A percentile compares a stretch with the other conserved stretches of the same genome.
phyloP scores from a whole-genome alignment of 2,329 filamentous ascomycete genomes.

The Stachybotrys chartarum region DNA sequence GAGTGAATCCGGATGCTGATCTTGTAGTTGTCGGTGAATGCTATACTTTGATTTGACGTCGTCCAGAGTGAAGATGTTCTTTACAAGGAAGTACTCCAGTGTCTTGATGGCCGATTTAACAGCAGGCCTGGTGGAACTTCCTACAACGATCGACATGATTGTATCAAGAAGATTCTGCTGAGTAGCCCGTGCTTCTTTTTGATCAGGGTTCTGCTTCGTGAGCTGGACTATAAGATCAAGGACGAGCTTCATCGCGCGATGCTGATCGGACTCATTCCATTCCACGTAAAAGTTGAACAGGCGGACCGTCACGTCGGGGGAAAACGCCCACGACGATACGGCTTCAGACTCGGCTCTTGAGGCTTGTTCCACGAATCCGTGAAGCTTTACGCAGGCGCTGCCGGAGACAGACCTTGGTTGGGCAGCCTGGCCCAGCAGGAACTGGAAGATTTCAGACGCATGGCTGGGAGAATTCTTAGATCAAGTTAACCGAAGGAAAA shows the following conservation, averaged over 20 bases:
- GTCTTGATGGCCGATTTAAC: conserved; percentile 65
- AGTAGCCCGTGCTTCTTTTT: conserved; percentile 25
- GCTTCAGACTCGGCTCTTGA: conserved; percentile 37
- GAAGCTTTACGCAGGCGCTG: conserved; percentile 50
- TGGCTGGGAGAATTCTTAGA: conserved; percentile 6
- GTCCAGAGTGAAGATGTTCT: conserved; percentile 44
- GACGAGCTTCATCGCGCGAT: conserved; percentile 56
- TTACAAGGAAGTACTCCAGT: conserved; percentile 58
- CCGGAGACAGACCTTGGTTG: conserved; percentile 49
- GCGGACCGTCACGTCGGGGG: conserved; percentile 34
- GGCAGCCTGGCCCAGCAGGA: conserved; percentile 39
- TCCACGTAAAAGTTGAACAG: conserved; percentile 59
- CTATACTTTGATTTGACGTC: conserved; percentile 37
- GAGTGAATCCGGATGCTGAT: not conserved
- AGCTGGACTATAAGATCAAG: conserved; percentile 50
- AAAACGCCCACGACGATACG: conserved; percentile 45
- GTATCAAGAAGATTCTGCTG: conserved; percentile 40
- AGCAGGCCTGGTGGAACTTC: conserved; percentile 53
- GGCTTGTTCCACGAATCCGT: conserved; percentile 54
- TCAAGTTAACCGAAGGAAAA: not conserved
- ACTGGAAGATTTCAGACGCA: conserved; percentile 36
- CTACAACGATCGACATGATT: conserved; percentile 52
- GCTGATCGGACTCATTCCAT: conserved; percentile 60
- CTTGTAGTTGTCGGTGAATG: not conserved
- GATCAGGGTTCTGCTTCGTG: conserved; percentile 40